Base-by-base conservation (phyloP, 768 basidiomycete species). In the Trametopsis cervina region DNA sequence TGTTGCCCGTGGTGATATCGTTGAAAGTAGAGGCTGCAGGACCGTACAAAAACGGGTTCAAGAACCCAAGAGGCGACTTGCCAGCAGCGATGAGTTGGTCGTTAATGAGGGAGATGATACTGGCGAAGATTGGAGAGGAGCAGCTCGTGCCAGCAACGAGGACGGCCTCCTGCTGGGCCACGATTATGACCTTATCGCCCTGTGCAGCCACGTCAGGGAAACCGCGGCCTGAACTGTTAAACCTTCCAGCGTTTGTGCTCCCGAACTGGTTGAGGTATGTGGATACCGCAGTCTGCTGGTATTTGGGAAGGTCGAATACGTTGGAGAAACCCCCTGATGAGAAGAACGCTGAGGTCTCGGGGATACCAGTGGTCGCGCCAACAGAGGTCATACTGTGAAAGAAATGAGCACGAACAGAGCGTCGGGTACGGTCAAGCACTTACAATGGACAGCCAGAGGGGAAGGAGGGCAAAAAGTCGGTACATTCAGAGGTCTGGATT, bases 151-250 rank as follows among this genome's bases (percentile, higher is more conserved):
- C 66, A 12, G 44, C 57, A 42, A 64, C 60, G 35, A 51, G 36
- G 4, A 47, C 58, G 9, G 49, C 24, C 40, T 54, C 22, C 21
- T 46, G 49, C 41, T 47, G 36, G 50, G 49, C 24, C 26, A 59
- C 51, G 50, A 67, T 63, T 51, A 55, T 55, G 42, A 65, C 63
- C 50, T 64, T 60, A 29, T 63, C 49, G 12, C 66, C 69, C 48
- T 63, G 59, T 9, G 76, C 72, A 15, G 71, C 59, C 42, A 76
- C 60, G 60, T 77, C 75, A 20, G 77, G 76, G 63, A 67, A 77
- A 1, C 56, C 73, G 40, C 75, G 73, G 24, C 71, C 72, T 58
- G 43, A 60, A 35, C 40, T 41, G 52, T 57, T 62, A 54, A 65
- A 70, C 35, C 54, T 51, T 21, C 69, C 68, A 1, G 40, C 35